Conservation (phyloP, 805 yeast genomes). For the Phaffomyces antillensis region DNA sequence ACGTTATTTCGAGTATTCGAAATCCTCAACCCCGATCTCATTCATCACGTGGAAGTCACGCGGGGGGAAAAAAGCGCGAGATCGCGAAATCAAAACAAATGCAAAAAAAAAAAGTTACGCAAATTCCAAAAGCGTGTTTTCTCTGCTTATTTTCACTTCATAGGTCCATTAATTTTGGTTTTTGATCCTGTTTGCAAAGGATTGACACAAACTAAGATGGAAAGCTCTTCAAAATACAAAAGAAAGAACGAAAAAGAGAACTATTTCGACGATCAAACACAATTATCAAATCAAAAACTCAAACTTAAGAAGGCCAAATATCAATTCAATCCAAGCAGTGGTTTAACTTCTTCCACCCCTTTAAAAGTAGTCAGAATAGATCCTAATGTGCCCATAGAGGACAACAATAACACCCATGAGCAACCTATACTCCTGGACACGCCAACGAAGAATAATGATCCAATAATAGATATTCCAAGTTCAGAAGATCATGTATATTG, state of each 20-base stretch:
- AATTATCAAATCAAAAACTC: background rate
- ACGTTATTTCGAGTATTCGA: too few relatives aligned
- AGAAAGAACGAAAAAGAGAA: slow-evolving; percentile 10
- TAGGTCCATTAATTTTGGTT: too few relatives aligned
- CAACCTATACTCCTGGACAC: background rate
- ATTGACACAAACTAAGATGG: background rate
- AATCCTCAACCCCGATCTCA: too few relatives aligned
- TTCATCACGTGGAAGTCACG: background rate
- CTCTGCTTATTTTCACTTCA: too few relatives aligned
- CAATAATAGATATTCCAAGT: slow-evolving; percentile 9
- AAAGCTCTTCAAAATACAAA: background rate
- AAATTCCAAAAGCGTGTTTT: background rate
- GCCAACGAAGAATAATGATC: background rate
- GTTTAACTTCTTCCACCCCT: slow-evolving; percentile 6
- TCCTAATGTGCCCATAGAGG: slow-evolving; percentile 2
- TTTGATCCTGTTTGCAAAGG: too few relatives aligned
- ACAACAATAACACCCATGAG: background rate
- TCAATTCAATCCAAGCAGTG: slow-evolving; percentile 9
- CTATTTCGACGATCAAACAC: background rate
- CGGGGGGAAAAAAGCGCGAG: background rate
- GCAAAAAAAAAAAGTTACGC: background rate
- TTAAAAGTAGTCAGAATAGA: slow-evolving; percentile 3
- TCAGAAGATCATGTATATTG: slow-evolving; percentile 24
- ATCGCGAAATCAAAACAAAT: background rate
- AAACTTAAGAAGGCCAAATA: slow-evolving; percentile 6